Evolutionary conservation across 306 rosid species (phyloP).

Genomic region (Citrullus colocynthis): DNA sequence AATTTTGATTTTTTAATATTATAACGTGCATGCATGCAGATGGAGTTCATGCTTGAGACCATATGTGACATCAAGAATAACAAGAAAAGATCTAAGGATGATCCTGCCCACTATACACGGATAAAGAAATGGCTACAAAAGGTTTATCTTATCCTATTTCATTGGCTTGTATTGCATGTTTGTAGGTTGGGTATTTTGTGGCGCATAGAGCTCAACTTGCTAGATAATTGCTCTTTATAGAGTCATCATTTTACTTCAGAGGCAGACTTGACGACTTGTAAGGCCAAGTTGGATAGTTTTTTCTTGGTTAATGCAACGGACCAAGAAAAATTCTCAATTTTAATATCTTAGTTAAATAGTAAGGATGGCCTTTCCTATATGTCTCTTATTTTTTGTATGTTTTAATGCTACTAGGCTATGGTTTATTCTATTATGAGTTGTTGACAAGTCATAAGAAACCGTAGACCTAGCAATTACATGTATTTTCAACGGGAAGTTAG

Average conservation of each 20-base stretch:
- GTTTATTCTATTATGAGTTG: neutral
- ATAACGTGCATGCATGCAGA: slow-evolving; percentile 35
- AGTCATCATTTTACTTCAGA: neutral
- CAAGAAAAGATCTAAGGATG: slow-evolving; percentile 71
- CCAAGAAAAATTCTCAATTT: neutral
- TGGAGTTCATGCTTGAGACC: slow-evolving; percentile 97
- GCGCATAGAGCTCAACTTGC: neutral
- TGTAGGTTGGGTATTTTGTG: neutral
- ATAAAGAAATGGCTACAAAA: slow-evolving; percentile 87
- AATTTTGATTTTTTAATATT: slow-evolving; percentile 8
- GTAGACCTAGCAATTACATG: too few relatives aligned
- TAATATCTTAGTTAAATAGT: neutral
- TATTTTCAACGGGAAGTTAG: neutral
- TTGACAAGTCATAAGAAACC: neutral
- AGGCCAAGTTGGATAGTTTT: neutral
- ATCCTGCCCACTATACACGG: slow-evolving; percentile 52
- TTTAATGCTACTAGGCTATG: neutral
- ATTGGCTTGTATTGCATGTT: neutral
- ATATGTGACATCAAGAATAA: slow-evolving; percentile 92
- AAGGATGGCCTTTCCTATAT: neutral
- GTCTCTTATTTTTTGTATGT: neutral
- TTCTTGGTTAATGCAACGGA: neutral
- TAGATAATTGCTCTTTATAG: neutral
- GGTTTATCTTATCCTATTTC: slow-evolving; percentile 27
- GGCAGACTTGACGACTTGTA: neutral